Evolutionary conservation across 2,329 filamentous ascomycete species (phyloP).

Genomic region (Calonectria fujianensis): DNA sequence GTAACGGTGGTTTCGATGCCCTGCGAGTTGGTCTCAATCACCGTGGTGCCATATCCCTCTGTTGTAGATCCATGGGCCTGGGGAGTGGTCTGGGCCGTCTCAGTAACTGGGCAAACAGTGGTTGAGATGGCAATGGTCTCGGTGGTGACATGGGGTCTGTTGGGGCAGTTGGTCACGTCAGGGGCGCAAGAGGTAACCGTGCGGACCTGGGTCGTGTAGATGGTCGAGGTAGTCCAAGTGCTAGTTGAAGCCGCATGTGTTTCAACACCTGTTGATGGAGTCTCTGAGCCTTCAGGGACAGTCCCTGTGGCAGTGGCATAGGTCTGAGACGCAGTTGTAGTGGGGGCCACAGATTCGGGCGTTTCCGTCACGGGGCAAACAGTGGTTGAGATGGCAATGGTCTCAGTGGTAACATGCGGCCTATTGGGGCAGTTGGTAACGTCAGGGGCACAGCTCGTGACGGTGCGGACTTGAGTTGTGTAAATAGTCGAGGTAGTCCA

Average conservation of each 20-base stretch:
- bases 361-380: not conserved
- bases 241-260: not conserved
- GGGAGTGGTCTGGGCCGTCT: not conserved
- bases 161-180: conserved; percentile 48
- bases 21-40: not conserved
- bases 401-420: conserved; percentile 55
- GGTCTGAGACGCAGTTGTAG: not conserved
- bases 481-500: conserved; percentile 17
- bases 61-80: not conserved
- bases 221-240: conserved; percentile 10
- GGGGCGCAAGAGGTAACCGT: conserved; percentile 50
- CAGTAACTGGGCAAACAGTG: conserved; percentile 14
- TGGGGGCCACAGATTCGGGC: not conserved
- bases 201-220: conserved; percentile 11
- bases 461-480: not conserved
- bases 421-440: conserved; percentile 23
- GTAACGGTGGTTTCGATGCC: not conserved
- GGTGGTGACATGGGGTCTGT: conserved; percentile 7
- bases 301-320: not conserved
- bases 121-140: conserved; percentile 18
- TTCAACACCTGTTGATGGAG: not conserved
- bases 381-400: conserved; percentile 43
- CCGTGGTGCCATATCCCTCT: not conserved
- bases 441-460: not conserved
- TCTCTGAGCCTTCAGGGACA: not conserved